phyloP scores from a whole-genome alignment of 495 filamentous ascomycete genomes.

The Pyrenopolyporus hunteri region DNA sequence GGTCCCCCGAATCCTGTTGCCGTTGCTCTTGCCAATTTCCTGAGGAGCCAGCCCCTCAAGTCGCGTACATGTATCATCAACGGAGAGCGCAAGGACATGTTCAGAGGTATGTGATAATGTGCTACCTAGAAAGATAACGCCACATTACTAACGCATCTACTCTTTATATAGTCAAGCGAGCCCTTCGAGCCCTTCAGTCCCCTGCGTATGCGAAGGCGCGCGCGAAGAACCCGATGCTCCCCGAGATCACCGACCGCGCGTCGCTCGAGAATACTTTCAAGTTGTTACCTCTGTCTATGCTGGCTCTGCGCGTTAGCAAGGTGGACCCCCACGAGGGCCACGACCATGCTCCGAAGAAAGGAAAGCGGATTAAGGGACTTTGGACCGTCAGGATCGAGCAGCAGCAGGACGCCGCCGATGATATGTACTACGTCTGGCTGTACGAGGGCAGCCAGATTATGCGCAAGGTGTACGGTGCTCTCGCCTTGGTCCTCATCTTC shows the following conservation, averaged over 20 bases:
- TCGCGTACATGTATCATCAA: constrained; percentile 89
- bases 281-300: constrained; percentile 91
- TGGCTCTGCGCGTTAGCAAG: constrained; percentile 90
- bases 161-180: constrained; percentile 89
- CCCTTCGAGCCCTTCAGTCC: constrained; percentile 89
- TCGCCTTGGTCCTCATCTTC: constrained; percentile 81
- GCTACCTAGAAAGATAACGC: not conserved
- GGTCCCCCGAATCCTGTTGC: constrained; percentile 87
- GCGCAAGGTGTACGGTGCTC: constrained; percentile 86
- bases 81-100: constrained; percentile 97
- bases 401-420: constrained; percentile 88
- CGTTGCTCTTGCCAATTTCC: constrained; percentile 86
- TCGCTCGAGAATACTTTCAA: constrained; percentile 93
- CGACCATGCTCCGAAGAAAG: constrained; percentile 68
- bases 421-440: constrained; percentile 95
- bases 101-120: constrained; percentile 69
- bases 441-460: constrained; percentile 95
- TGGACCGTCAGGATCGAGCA: constrained; percentile 98
- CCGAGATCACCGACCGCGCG: constrained; percentile 82
- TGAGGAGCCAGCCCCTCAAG: constrained; percentile 86
- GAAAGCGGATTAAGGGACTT: constrained; percentile 90
- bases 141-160: constrained; percentile 12
- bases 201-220: constrained; percentile 85
- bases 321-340: constrained; percentile 77
- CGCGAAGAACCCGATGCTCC: constrained; percentile 87